These are phyloP conservation scores for Pulchroboletus neoregius DNA, from an alignment of 1,284 basidiomycete species.

Conservation along the genomic window DNA sequence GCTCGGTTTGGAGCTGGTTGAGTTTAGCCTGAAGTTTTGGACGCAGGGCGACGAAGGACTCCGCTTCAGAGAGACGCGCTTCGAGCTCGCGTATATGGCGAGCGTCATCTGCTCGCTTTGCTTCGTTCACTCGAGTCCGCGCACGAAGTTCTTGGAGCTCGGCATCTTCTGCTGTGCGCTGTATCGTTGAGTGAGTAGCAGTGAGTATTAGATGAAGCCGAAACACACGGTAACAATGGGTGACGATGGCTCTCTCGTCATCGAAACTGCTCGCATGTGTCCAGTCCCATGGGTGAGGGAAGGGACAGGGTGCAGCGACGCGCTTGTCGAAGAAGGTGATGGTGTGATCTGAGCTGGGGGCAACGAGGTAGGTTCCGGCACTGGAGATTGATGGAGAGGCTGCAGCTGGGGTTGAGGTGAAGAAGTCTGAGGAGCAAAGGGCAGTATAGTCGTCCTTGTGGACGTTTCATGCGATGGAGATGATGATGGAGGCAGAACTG, in stretches of 20 bases:
- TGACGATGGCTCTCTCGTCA: slow-evolving; percentile 27
- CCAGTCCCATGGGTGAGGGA: slow-evolving; percentile 14
- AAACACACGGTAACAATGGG: slow-evolving; percentile 28
- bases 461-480: slow-evolving; percentile 16
- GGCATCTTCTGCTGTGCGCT: slow-evolving; percentile 40
- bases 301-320: slow-evolving; percentile 3
- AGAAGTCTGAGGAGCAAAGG: slow-evolving; percentile 16
- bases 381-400: slow-evolving; percentile 17
- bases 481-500: slow-evolving; percentile 16
- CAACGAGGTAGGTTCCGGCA: slow-evolving; percentile 6
- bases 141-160: slow-evolving; percentile 81
- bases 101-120: slow-evolving; percentile 82
- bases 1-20: slow-evolving; percentile 72
- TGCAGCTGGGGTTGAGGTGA: slow-evolving; percentile 17
- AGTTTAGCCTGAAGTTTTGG: slow-evolving; percentile 90
- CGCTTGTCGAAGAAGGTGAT: slow-evolving; percentile 17
- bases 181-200: slow-evolving; percentile 4
- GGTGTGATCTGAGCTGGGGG: slow-evolving; percentile 17
- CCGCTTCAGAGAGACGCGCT: slow-evolving; percentile 75
- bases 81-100: slow-evolving; percentile 85
- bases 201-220: slow-evolving; percentile 26
- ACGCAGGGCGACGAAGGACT: slow-evolving; percentile 78
- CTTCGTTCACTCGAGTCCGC: slow-evolving; percentile 83
- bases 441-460: slow-evolving; percentile 9
- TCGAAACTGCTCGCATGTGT: slow-evolving; percentile 20